Conservation (phyloP, 768 basidiomycete species). For the Gymnopilus dilepis region DNA sequence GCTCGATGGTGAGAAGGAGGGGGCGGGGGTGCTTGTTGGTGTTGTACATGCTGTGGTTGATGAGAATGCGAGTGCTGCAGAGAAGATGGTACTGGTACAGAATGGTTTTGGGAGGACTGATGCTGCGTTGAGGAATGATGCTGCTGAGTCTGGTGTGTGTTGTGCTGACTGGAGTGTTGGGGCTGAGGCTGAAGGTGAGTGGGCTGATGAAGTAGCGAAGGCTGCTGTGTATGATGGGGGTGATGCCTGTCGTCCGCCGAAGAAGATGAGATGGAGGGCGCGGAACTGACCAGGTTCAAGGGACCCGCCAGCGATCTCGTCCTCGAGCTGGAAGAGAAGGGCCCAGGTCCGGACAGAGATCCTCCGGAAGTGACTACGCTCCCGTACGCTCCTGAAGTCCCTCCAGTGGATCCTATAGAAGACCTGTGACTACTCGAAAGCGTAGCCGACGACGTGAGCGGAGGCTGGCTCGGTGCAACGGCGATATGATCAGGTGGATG, state of each 20-base stretch:
- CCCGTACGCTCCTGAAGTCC: conserved; percentile 1
- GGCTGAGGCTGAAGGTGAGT: neutral
- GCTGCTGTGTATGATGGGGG: conserved; percentile 6
- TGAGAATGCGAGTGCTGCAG: conserved; percentile 8
- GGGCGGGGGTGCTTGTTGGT: conserved; percentile 3
- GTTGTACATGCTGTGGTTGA: conserved; percentile 9
- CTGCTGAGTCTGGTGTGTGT: neutral
- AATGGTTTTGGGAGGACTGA: neutral
- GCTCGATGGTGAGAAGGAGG: neutral
- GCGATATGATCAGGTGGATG: neutral
- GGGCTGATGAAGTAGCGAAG: conserved; percentile 6
- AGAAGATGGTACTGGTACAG: neutral
- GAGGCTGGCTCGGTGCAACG: conserved; percentile 18
- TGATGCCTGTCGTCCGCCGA: conserved; percentile 19
- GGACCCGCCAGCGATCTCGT: conserved; percentile 12
- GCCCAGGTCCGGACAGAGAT: conserved; percentile 2
- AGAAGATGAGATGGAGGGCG: conserved; percentile 15
- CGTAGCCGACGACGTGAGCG: conserved; percentile 8
- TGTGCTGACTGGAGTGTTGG: neutral
- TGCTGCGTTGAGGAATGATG: neutral
- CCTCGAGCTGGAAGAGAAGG: conserved; percentile 11
- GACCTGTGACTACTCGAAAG: neutral
- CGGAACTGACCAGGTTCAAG: conserved; percentile 13
- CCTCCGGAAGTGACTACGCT: neutral
- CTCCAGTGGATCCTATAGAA: conserved; percentile 1